Evolutionary conservation across 495 filamentous ascomycete genomes (phyloP), one percentile per base, ranked within the genome.

Genomic region (Aspergillus cristatus): DNA sequence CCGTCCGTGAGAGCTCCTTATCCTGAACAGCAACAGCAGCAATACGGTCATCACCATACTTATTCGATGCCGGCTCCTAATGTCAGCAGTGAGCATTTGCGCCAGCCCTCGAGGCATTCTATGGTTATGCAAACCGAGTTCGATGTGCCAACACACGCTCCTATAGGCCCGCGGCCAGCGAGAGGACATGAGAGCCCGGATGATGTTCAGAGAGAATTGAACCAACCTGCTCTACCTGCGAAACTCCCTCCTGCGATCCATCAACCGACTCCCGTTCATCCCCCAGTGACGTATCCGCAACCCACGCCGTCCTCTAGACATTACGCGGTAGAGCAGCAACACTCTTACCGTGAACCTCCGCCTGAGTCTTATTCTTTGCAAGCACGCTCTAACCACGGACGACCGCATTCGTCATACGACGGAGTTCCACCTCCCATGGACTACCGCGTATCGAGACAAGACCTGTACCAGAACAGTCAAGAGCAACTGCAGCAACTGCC

Each of bases 131-230:
- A 63, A 15, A 28, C 50, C 17, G 6, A 34, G 11, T 55, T 55
- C 35, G 58, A 60, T 22, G 18, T 37, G 7, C 33, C 47, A 4
- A n/a, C 46, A 13, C 44, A 58, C 41, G 50, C 34, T 10, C 44
- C 51, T 7, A 44, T 48, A 10, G 20, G 45, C n/a, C 35, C 32
- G 3, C 46, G 42, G 13, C 48, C 52, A 12, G 34, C 35, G 34
- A 46, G 50, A 41, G 35, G 38, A 18, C 60, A 67, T 32, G 61
- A 63, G 15, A 42, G 45, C 14, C 45, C 48, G 8, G 55, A 59
- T 35, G 40, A 50, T 38, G 51, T 59, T 14, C 47, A 55, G 2
- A 45, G 49, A 13, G 58, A 62, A 40, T 62, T 57, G 54, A 50
- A 53, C 16, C 24, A 36, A 10, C 33, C 52, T 2, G 42, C 45